Conservation (phyloP, 108 stramenopile species). For the Ochromonas danica region DNA sequence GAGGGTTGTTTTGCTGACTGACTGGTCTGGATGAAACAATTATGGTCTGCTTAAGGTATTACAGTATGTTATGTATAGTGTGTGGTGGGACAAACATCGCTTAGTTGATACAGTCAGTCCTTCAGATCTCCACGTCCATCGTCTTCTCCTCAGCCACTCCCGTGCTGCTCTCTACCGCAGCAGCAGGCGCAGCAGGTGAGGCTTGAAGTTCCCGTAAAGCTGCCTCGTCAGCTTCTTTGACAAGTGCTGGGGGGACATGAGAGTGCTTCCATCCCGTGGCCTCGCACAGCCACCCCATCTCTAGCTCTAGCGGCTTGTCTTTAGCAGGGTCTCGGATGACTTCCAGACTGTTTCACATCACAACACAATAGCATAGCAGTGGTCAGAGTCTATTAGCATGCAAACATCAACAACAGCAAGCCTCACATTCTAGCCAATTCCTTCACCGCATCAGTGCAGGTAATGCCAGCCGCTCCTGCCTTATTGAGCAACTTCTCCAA, state of each 20-base stretch:
- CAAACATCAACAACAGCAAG: not conserved
- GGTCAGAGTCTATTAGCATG: not conserved
- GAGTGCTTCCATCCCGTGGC: slow-evolving; percentile 75
- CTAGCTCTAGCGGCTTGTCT: slow-evolving; percentile 97
- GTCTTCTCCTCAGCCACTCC: too few species aligned
- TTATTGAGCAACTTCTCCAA: slow-evolving; percentile 84
- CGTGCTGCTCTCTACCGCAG: too few species aligned
- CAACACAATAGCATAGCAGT: not conserved
- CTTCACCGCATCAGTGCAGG: slow-evolving; percentile 82
- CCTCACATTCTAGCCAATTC: slow-evolving; percentile 80
- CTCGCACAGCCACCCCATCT: slow-evolving; percentile 91
- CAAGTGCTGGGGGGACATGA: slow-evolving; percentile 77
- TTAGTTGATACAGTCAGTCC: too few species aligned
- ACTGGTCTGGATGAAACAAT: too few species aligned
- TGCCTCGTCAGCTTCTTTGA: slow-evolving; percentile 34
- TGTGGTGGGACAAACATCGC: too few species aligned
- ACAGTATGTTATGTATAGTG: too few species aligned
- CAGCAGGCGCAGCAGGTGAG: too few species aligned
- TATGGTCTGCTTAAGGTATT: too few species aligned
- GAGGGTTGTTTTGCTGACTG: too few species aligned
- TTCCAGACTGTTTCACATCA: slow-evolving; percentile 58
- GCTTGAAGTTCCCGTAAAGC: too few species aligned
- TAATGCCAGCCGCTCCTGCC: slow-evolving; percentile 48
- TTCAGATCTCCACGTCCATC: too few species aligned
- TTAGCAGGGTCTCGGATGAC: slow-evolving; percentile 82